A percentile compares a stretch with the other conserved stretches of the same genome.
Conservation (phyloP, 768 basidiomycete genomes). For the Tylopilus subfusipes region DNA sequence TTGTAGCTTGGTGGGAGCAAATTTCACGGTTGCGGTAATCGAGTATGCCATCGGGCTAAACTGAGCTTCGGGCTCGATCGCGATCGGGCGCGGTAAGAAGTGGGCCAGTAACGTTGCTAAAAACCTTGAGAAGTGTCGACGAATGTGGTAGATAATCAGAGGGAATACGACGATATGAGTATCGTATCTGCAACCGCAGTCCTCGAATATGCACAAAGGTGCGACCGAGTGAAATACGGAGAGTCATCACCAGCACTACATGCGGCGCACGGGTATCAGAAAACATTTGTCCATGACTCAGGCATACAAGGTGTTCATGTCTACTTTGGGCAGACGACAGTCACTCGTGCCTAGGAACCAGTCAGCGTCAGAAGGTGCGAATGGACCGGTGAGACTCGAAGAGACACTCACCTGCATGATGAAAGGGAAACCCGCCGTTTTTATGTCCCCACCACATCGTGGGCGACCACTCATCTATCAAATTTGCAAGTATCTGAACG, state of each 20-base stretch:
- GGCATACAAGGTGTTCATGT: constrained; percentile 21
- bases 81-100: constrained; percentile 15
- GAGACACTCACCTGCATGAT: constrained; percentile 22
- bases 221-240: not conserved
- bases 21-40: constrained; percentile 1
- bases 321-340: constrained; percentile 17
- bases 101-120: not conserved
- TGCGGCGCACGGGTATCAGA: no score
- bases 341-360: constrained; percentile 22
- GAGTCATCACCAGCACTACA: not conserved
- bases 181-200: not conserved
- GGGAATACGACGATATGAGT: not conserved
- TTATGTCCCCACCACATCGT: constrained; percentile 33
- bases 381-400: not conserved
- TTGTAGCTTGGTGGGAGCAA: not conserved
- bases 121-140: not conserved
- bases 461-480: constrained; percentile 36
- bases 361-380: not conserved
- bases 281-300: not conserved
- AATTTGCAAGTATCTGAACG: constrained; percentile 32
- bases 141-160: not conserved
- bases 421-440: not conserved
- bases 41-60: not conserved
- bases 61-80: constrained; percentile 16
- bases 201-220: not conserved